Evolutionary conservation across 768 basidiomycete species (phyloP), one percentile per base, ranked within the genome.

Genomic region (Lentinula detonsa): DNA sequence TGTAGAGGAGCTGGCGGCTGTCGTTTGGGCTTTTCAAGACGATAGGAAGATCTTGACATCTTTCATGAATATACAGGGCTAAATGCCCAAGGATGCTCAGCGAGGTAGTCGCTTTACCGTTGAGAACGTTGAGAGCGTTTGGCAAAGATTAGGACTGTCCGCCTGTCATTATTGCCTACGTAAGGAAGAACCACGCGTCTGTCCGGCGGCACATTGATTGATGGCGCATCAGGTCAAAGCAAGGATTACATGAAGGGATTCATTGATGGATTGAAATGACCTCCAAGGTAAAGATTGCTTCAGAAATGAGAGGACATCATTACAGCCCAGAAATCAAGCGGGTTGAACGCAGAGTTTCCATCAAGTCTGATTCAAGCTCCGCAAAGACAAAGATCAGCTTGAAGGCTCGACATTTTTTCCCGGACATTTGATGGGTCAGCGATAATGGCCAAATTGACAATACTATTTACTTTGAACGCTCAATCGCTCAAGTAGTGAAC

Each of bases 21-120:
- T 50, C 85, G 81, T 42, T 85, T 84, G 39, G 87, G 81, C 0
- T 84, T 76, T 71, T 90, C 82, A 49, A 91, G 76, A 64, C 81
- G 81, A 75, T 89, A 87, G 15, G 82, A 85, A 39, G 57, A 50
- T n/a, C 34, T 28, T 34, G 48, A 46, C 57, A 59, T 59, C 3
- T 28, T 49, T 39, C 48, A 59, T 56, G 0, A 11, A 48, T 48
- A 5, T n/a, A 48, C 21, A 11, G 21, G 3, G 10, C 3, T 1
- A 31, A 8, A 10, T 28, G 45, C 7, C 40, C 9, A 13, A 21
- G 40, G 21, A 31, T 9, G 56, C 6, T 23, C 39, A 35, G 15
- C n/a, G 34, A 16, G 37, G 18, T 9, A 39, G 13, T 54, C 28
- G 53, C 34, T 57, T 33, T 3, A 43, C 39, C 7, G 42, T 33